phyloP scores from a whole-genome alignment of 805 yeast genomes.

The Yamadazyma laniorum region DNA sequence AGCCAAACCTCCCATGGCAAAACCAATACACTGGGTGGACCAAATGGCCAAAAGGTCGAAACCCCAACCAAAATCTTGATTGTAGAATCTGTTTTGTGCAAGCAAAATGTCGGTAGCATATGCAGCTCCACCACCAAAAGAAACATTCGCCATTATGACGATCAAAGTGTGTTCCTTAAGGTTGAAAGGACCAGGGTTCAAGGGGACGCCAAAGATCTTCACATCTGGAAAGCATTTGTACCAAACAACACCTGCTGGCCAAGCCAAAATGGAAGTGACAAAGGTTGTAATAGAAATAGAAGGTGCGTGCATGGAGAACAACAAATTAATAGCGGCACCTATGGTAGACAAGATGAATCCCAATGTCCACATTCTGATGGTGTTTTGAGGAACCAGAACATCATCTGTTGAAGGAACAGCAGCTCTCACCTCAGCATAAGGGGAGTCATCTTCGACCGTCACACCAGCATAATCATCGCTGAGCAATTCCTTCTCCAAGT shows the following conservation, averaged over 20 bases:
- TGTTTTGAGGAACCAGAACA: constrained; percentile 46
- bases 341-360: constrained; percentile 50
- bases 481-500: constrained; percentile 20
- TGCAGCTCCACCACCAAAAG: constrained; percentile 24
- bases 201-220: constrained; percentile 15
- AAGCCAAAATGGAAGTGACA: constrained; percentile 59
- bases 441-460: constrained; percentile 40
- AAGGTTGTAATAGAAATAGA: constrained; percentile 47
- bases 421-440: constrained; percentile 68
- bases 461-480: constrained; percentile 42
- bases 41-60: constrained; percentile 25
- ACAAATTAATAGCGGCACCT: constrained; percentile 59
- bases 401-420: constrained; percentile 56
- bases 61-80: constrained; percentile 28
- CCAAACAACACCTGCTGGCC: constrained; percentile 58
- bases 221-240: constrained; percentile 31
- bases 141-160: constrained; percentile 19
- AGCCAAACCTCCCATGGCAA: constrained; percentile 63
- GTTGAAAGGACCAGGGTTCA: constrained; percentile 25
- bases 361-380: constrained; percentile 54
- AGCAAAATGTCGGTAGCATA: constrained; percentile 57
- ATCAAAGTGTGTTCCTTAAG: constrained; percentile 23
- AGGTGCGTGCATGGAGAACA: constrained; percentile 59
- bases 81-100: constrained; percentile 50
- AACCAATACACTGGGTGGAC: constrained; percentile 64